phyloP scores from a whole-genome alignment of 225 moss, liverwort and hornwort genomes.

The Bryum argenteum region DNA sequence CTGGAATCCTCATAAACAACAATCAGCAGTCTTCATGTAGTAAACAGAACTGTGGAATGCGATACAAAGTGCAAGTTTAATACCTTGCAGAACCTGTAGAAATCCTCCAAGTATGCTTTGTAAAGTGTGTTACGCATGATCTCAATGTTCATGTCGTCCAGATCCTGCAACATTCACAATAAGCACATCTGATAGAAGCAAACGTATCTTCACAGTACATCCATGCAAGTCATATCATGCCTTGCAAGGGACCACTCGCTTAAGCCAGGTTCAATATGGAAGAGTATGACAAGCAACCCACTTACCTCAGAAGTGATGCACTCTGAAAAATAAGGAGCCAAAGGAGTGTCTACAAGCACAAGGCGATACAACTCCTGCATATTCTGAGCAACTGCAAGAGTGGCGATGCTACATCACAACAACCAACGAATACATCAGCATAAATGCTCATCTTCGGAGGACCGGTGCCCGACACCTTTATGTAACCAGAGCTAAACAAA shows the following conservation, averaged over 20 bases:
- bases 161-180: constrained; percentile 51
- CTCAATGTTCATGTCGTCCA: constrained; percentile 99
- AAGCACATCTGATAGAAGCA: no score
- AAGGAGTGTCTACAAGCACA: constrained; percentile 93
- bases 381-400: constrained; percentile 91
- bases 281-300: neutral
- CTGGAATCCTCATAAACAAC: neutral
- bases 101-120: constrained; percentile 97
- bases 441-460: no score
- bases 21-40: no score
- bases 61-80: neutral
- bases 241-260: no score
- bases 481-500: no score
- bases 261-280: no score
- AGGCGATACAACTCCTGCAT: constrained; percentile 97
- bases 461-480: no score
- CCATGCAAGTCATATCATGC: no score
- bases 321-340: constrained; percentile 97
- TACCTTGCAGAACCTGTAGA: constrained; percentile 96
- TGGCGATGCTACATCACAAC: constrained; percentile 79
- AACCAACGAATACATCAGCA: neutral
- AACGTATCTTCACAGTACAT: no score
- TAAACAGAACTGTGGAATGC: neutral
- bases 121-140: constrained; percentile 99
- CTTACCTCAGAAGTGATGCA: constrained; percentile 98